Percentiles rank a stretch among this genome's conserved stretches.
Evolutionary conservation across 1,139 yeast species (phyloP).

Genomic region (Pichia sp.): DNA sequence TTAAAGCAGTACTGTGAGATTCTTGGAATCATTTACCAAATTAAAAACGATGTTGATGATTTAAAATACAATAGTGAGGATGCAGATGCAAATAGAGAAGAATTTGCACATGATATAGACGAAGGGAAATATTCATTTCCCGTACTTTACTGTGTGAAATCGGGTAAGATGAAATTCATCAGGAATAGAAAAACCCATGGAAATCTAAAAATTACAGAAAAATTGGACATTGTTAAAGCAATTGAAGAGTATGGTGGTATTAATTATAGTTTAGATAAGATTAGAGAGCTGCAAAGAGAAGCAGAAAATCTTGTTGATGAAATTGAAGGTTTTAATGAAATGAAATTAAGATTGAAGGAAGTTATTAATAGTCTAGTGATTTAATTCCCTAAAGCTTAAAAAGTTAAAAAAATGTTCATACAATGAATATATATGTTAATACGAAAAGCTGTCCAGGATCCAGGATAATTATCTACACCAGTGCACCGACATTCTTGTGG

Average conservation of each 20-base stretch:
- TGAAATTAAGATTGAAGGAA: no score
- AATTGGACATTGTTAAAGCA: background rate
- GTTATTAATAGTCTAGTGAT: no score
- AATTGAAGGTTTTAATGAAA: no score
- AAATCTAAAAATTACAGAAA: background rate
- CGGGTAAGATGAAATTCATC: no score
- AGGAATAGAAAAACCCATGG: background rate
- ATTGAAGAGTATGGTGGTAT: background rate
- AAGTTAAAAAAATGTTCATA: no score
- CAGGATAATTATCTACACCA: no score
- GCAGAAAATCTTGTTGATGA: no score
- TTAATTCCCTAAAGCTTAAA: no score
- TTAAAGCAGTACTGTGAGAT: constrained; percentile 62
- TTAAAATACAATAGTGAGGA: constrained; percentile 24
- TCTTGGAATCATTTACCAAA: constrained; percentile 77
- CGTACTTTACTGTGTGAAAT: constrained; percentile 29
- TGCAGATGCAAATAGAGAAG: constrained; percentile 40
- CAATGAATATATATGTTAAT: no score
- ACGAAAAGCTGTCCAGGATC: no score
- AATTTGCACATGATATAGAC: constrained; percentile 78
- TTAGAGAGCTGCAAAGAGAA: background rate
- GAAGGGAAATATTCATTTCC: constrained; percentile 90
- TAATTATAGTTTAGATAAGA: background rate
- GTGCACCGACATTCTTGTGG: no score
- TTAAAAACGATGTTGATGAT: constrained; percentile 75